Evolutionary conservation across 1,284 basidiomycete species (phyloP).

Genomic region (Sanghuangporus sanghuang): DNA sequence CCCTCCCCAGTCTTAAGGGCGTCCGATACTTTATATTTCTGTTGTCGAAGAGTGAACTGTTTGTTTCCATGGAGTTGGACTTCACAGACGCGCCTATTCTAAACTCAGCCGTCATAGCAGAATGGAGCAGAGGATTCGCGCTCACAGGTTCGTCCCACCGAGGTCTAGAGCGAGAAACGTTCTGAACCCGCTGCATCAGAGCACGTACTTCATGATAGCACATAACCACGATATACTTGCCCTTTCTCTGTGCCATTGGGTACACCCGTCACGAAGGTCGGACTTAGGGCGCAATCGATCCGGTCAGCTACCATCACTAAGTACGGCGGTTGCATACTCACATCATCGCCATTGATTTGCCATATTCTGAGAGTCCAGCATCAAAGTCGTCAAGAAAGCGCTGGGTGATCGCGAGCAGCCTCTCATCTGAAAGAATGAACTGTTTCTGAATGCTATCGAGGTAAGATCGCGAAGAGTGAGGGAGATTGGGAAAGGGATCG

Average conservation of each 20-base stretch:
- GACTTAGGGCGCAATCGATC: conserved; percentile 39
- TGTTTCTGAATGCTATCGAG: conserved; percentile 55
- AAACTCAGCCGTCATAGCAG: conserved; percentile 7
- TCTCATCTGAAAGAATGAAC: conserved; percentile 61
- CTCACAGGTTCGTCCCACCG: conserved; percentile 91
- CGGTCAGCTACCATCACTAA: not conserved
- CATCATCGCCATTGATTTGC: conserved; percentile 88
- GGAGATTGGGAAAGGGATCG: conserved; percentile 1
- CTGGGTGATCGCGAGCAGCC: conserved; percentile 65
- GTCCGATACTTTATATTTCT: conserved; percentile 93
- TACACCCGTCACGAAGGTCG: conserved; percentile 86
- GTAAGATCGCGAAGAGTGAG: conserved; percentile 23
- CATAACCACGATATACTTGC: conserved; percentile 43
- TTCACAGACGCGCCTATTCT: conserved; percentile 82
- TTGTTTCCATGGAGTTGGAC: conserved; percentile 86
- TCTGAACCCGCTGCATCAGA: conserved; percentile 35
- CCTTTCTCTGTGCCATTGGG: conserved; percentile 89
- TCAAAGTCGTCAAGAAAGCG: conserved; percentile 78
- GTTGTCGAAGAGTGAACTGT: conserved; percentile 83
- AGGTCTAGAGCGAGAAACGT: conserved; percentile 93
- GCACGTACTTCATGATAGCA: not conserved
- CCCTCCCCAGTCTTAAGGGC: conserved; percentile 87
- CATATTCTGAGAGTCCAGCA: conserved; percentile 66
- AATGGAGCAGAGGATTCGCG: conserved; percentile 19
- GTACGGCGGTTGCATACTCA: conserved; percentile 28